These are phyloP conservation scores for Claviceps citrina DNA, from an alignment of 2,329 filamentous ascomycete genomes.

Conservation along the genomic window DNA sequence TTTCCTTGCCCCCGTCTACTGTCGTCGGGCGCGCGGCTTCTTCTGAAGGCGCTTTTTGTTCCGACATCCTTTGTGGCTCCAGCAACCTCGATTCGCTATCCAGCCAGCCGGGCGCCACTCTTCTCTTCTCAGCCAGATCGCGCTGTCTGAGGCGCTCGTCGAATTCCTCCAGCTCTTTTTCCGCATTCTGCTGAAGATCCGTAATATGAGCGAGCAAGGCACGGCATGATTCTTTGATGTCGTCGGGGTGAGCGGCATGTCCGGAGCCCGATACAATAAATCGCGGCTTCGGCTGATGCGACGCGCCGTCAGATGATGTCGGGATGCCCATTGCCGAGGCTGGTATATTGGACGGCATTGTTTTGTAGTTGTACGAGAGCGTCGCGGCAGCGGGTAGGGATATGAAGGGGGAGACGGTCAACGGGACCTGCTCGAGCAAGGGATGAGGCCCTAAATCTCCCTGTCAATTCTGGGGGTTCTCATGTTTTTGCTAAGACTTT, in stretches of 20 bases:
- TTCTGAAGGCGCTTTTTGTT: slow-evolving; percentile 13
- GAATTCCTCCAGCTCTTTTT: slow-evolving; percentile 51
- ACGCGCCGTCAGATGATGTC: slow-evolving; percentile 20
- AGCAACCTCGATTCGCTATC: slow-evolving; percentile 57
- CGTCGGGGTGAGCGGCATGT: slow-evolving; percentile 71
- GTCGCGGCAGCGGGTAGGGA: slow-evolving; percentile 79
- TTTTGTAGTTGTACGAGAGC: slow-evolving; percentile 88
- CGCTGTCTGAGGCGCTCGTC: slow-evolving; percentile 48
- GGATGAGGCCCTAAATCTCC: slow-evolving; percentile 54
- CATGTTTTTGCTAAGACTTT: background rate
- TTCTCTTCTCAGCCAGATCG: slow-evolving; percentile 64
- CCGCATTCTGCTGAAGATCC: slow-evolving; percentile 51
- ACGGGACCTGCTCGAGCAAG: slow-evolving; percentile 77
- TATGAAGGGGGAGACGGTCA: slow-evolving; percentile 90
- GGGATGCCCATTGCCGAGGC: slow-evolving; percentile 21
- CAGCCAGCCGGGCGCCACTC: slow-evolving; percentile 67
- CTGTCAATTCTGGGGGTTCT: slow-evolving; percentile 6
- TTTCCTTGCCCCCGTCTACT: slow-evolving; percentile 8
- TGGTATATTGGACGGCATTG: slow-evolving; percentile 74
- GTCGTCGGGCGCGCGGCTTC: background rate
- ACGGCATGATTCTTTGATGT: slow-evolving; percentile 69
- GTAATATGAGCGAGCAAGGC: slow-evolving; percentile 63
- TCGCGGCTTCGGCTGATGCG: slow-evolving; percentile 34
- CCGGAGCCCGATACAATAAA: slow-evolving; percentile 69
- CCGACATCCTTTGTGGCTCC: slow-evolving; percentile 43